Percentiles rank a stretch among this genome's conserved stretches.
Evolutionary conservation across 164 flowering plant species (phyloP).

Genomic region (Buxus sempervirens): DNA sequence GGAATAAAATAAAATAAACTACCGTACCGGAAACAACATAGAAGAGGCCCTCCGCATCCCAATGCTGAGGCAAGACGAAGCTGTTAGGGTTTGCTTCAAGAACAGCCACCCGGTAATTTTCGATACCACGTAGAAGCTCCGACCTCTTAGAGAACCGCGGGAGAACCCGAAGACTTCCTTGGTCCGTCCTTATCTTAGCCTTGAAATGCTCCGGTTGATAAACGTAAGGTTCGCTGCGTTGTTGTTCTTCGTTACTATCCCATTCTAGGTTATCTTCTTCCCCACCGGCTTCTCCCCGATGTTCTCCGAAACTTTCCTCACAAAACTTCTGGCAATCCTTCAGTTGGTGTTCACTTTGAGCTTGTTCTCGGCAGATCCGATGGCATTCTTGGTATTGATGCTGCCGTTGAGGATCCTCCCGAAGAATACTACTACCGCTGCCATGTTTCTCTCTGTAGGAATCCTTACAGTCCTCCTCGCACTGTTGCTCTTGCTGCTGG

Average conservation of each 20-base stretch:
- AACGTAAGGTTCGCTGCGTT: slow-evolving; percentile 30
- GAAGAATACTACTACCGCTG: background rate
- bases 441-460: background rate
- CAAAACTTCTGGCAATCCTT: background rate
- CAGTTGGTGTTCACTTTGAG: background rate
- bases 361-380: background rate
- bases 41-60: slow-evolving; percentile 31
- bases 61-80: slow-evolving; percentile 36
- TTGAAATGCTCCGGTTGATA: slow-evolving; percentile 19
- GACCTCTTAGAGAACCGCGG: slow-evolving; percentile 27
- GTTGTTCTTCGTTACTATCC: background rate
- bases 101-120: slow-evolving; percentile 25
- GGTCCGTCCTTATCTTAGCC: slow-evolving; percentile 7
- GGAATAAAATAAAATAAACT: background rate
- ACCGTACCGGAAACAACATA: slow-evolving; percentile 24
- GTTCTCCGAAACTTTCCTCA: background rate
- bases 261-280: background rate
- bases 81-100: slow-evolving; percentile 28
- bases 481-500: background rate
- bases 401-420: background rate
- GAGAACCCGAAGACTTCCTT: slow-evolving; percentile 26
- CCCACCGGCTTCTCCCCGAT: background rate
- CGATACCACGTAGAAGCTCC: slow-evolving; percentile 29
- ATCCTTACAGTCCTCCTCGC: background rate
- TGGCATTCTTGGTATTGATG: background rate